Evolutionary conservation across 164 flowering plant genomes (phyloP), one percentile per base, ranked within the genome.

Genomic region (Kalanchoe fedtschenkoi): DNA sequence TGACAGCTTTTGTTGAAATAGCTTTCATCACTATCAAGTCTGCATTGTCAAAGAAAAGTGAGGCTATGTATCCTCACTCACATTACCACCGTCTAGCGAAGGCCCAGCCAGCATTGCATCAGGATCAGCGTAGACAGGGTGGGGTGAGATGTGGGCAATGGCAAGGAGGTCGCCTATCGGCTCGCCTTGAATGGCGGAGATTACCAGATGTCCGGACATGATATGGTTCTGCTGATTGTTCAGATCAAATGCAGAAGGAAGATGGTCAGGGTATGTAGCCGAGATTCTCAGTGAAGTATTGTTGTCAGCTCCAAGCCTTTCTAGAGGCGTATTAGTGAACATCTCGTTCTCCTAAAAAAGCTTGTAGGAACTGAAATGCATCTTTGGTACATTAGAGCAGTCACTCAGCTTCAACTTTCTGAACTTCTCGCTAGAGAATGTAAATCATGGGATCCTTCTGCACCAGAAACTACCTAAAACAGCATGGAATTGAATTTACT

Each of bases 151-250:
- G n/a, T n/a, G n/a, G n/a, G n/a, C n/a, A n/a, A n/a, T 58, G 5
- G 38, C 28, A 19, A 32, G 28, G 41, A 32, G 41, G 21, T 41
- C 61, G 58, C 62, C 58, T 5, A 64, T 43, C 9, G 65, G 61
- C 34, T 74, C 80, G 38, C 77, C 74, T 41, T 67, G 80, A 34
- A 74, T 17, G 16, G 72, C 41, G 37, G 83, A 44, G 63, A 73
- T 68, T 35, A 69, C 43, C 24, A 84, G 80, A 70, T 75, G 66
- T 47, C 73, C 75, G 63, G 70, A 28, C 66, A 76, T 73, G 41
- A 68, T 58, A 28, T 69, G 77, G 64, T 70, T 73, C 53, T 65
- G n/a, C n/a, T n/a, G 79, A 67, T 51, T 65, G 68, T 72, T 77
- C 43, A 65, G 58, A 62, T 70, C 72, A 35, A 62, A 62, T 11